phyloP scores from a whole-genome alignment of 192 early-diverging fungal species.

The Mortierella claussenii region DNA sequence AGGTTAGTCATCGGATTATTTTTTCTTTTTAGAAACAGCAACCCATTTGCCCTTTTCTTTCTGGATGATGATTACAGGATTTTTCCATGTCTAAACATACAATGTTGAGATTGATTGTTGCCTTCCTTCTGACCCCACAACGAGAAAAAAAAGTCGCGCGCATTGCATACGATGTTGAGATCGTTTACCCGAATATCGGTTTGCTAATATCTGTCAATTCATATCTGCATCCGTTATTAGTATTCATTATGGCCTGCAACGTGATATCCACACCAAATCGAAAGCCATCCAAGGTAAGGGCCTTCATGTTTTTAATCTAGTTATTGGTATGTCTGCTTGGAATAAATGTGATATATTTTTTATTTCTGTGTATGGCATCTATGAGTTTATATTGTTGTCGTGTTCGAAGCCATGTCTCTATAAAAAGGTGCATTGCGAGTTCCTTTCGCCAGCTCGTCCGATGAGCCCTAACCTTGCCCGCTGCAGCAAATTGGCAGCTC shows the following conservation, averaged over 20 bases:
- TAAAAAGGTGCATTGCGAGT: neutral
- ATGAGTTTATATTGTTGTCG: no score
- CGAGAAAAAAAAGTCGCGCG: neutral
- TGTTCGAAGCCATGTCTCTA: no score
- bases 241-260: no score
- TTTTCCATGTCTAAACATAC: slow-evolving; percentile 54
- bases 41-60: slow-evolving; percentile 1
- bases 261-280: no score
- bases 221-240: no score
- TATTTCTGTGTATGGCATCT: no score
- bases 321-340: no score
- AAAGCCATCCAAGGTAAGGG: neutral
- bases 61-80: slow-evolving; percentile 52
- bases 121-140: slow-evolving; percentile 49
- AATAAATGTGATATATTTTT: no score
- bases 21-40: neutral
- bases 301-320: neutral
- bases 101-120: slow-evolving; percentile 53
- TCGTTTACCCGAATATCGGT: no score
- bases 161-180: no score
- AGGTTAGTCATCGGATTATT: neutral
- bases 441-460: neutral
- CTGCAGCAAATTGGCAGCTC: slow-evolving; percentile 13
- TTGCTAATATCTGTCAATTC: no score
- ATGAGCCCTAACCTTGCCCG: slow-evolving; percentile 32